Conservation (phyloP, 495 filamentous ascomycete genomes). For the Astrothelium subdiscretum region DNA sequence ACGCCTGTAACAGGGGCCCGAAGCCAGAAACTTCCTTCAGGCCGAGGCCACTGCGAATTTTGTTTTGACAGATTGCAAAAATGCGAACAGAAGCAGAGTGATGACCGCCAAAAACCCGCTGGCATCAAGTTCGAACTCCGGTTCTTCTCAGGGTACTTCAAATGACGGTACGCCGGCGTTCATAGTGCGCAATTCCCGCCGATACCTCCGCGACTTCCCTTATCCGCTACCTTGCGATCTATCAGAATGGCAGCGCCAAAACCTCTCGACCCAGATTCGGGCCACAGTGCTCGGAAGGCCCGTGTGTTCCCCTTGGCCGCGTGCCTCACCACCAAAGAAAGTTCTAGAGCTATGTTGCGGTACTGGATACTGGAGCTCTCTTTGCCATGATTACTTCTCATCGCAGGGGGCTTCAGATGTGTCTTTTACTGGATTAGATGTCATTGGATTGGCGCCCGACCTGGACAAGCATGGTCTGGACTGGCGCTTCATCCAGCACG, state of each 20-base stretch:
- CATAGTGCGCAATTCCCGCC: constrained; percentile 61
- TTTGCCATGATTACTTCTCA: constrained; percentile 66
- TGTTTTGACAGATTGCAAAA: not conserved
- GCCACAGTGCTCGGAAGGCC: constrained; percentile 70
- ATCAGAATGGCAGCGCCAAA: constrained; percentile 77
- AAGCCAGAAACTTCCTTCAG: not conserved
- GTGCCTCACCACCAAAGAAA: constrained; percentile 55
- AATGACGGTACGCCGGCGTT: constrained; percentile 33
- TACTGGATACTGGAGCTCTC: constrained; percentile 77
- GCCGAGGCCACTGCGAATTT: not conserved
- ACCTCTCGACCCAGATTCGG: constrained; percentile 68
- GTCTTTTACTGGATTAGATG: constrained; percentile 74
- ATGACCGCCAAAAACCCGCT: not conserved
- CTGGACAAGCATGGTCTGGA: constrained; percentile 62
- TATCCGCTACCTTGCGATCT: constrained; percentile 88
- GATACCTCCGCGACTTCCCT: constrained; percentile 66
- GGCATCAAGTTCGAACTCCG: not conserved
- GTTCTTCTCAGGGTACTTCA: not conserved
- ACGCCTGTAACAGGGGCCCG: not conserved
- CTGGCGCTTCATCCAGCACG: constrained; percentile 83
- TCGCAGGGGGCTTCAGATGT: constrained; percentile 37
- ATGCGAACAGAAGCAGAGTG: not conserved
- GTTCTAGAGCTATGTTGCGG: constrained; percentile 86
- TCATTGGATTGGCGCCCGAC: constrained; percentile 64
- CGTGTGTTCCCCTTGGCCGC: constrained; percentile 57